Evolutionary conservation across 805 yeast species (phyloP).

Genomic region (Wickerhamomyces bisporus): DNA sequence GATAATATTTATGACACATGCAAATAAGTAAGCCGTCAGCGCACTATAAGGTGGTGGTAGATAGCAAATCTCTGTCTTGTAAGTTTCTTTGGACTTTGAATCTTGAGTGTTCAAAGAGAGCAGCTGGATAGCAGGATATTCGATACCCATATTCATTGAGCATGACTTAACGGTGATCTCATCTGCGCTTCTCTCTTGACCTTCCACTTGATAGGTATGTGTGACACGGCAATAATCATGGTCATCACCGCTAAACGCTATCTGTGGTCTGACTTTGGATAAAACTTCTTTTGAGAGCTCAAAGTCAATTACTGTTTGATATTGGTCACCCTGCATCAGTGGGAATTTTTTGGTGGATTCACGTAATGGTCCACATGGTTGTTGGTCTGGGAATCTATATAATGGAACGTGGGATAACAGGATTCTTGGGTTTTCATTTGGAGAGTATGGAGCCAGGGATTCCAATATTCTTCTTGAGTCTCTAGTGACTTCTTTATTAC

Average conservation of each 20-base stretch:
- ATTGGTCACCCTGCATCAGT: conserved; percentile 70
- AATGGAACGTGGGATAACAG: conserved; percentile 86
- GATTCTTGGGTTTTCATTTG: conserved; percentile 49
- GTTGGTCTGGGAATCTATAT: conserved; percentile 57
- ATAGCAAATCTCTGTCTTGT: conserved; percentile 46
- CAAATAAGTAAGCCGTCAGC: conserved; percentile 29
- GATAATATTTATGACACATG: conserved; percentile 17
- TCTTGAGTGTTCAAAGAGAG: conserved; percentile 48
- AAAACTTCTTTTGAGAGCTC: conserved; percentile 56
- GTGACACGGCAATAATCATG: conserved; percentile 87
- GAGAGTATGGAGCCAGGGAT: conserved; percentile 22
- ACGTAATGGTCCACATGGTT: conserved; percentile 69
- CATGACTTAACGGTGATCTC: conserved; percentile 87
- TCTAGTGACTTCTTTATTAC: conserved; percentile 37
- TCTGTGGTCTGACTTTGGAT: conserved; percentile 52
- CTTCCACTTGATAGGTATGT: conserved; percentile 37
- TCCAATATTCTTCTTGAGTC: conserved; percentile 51
- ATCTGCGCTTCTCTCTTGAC: conserved; percentile 33
- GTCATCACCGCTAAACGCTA: conserved; percentile 89
- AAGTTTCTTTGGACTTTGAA: conserved; percentile 21
- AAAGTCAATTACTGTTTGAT: conserved; percentile 79
- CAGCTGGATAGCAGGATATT: conserved; percentile 80
- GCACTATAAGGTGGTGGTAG: conserved; percentile 51
- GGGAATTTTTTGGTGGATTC: conserved; percentile 69
- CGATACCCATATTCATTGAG: conserved; percentile 90